Percentiles rank a stretch among this genome's conserved stretches.
These are phyloP conservation scores for Xylariaceae sp. DNA, from an alignment of 2,329 filamentous ascomycete species.

Conservation along the genomic window DNA sequence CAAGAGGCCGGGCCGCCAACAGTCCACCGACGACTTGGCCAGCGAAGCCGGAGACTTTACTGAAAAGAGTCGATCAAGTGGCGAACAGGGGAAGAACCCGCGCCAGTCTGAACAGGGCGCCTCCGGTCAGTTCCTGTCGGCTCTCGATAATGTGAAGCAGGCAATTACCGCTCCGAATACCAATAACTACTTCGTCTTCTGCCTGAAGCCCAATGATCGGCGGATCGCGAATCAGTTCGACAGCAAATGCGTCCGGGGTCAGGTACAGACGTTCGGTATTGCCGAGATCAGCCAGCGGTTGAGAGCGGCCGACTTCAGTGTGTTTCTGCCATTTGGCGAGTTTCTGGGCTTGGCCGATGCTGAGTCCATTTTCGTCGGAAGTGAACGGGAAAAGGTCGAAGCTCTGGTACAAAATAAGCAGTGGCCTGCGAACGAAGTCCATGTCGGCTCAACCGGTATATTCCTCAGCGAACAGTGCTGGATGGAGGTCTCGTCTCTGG, in stretches of 20 bases:
- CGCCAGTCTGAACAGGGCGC: conserved; percentile 68
- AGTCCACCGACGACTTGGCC: conserved; percentile 40
- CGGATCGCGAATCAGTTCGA: conserved; percentile 98
- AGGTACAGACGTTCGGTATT: conserved; percentile 92
- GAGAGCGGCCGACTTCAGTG: conserved; percentile 86
- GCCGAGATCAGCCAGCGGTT: conserved; percentile 93
- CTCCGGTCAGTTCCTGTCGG: conserved; percentile 83
- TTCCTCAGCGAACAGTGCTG: conserved; percentile 95
- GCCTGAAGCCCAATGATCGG: conserved; percentile 92
- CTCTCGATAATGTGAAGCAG: conserved; percentile 84
- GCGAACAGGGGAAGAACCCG: conserved; percentile 33
- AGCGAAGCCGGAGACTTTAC: conserved; percentile 38
- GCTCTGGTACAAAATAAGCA: conserved; percentile 84
- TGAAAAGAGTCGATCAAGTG: conserved; percentile 13
- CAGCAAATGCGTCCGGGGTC: conserved; percentile 92
- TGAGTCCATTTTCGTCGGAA: conserved; percentile 80
- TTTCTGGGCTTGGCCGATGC: conserved; percentile 84
- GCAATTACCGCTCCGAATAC: conserved; percentile 74
- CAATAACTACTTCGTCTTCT: conserved; percentile 95
- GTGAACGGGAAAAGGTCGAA: conserved; percentile 85
- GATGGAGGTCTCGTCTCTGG: conserved; percentile 77
- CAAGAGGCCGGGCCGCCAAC: conserved; percentile 30
- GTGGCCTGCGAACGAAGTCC: conserved; percentile 88
- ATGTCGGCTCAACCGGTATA: conserved; percentile 83
- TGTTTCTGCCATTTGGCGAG: conserved; percentile 93